phyloP scores from a whole-genome alignment of 2,329 filamentous ascomycete species.

The Alternaria alternata region DNA sequence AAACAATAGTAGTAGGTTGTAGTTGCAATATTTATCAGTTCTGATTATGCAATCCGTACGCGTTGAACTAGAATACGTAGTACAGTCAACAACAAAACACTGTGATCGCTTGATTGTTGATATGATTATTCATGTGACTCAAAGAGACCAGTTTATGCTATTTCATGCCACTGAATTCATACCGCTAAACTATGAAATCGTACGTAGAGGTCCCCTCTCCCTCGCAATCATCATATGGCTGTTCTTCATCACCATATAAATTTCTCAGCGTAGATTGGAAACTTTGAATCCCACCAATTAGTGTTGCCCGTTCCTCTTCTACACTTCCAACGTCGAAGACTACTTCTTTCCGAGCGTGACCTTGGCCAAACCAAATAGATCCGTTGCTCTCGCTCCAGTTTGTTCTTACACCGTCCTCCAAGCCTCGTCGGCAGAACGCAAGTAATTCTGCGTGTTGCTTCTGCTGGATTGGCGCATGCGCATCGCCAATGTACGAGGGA shows the following conservation, averaged over 20 bases:
- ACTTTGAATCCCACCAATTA: constrained; percentile 12
- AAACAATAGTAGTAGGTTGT: constrained; percentile 22
- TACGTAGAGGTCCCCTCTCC: constrained; percentile 3
- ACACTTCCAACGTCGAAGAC: constrained; percentile 44
- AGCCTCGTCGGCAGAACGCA: constrained; percentile 49
- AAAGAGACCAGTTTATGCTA: not conserved
- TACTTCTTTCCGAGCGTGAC: constrained; percentile 56
- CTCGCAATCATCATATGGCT: not conserved
- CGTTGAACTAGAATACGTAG: not conserved
- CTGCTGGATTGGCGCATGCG: not conserved
- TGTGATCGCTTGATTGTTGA: not conserved
- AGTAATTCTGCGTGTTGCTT: constrained; percentile 24
- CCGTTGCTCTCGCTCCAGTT: constrained; percentile 55
- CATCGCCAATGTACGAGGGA: constrained; percentile 27
- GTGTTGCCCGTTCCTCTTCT: constrained; percentile 39
- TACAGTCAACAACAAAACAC: not conserved
- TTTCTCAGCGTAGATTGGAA: not conserved
- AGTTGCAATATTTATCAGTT: not conserved
- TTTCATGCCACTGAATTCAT: constrained; percentile 30
- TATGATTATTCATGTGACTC: not conserved
- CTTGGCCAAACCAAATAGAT: constrained; percentile 57
- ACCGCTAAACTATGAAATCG: constrained; percentile 25
- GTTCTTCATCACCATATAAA: constrained; percentile 8
- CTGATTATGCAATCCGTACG: not conserved
- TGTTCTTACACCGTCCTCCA: constrained; percentile 54